Conservation (phyloP, 139 green algal species). For the Closterium sp. region DNA sequence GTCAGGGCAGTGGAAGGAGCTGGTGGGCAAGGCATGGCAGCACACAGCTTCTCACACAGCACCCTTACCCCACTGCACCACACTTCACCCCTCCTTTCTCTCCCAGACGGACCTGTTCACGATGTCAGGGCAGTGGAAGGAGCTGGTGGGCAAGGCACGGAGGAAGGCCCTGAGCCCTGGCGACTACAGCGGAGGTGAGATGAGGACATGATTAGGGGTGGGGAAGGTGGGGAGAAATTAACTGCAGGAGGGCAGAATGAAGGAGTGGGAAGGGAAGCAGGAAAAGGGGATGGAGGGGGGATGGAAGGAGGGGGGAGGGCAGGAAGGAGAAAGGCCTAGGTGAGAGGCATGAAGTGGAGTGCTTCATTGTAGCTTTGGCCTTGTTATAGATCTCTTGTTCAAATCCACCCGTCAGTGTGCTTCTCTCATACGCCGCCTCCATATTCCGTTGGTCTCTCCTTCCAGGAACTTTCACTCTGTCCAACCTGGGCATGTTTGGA, state of each 20-base stretch:
- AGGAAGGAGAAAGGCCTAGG: no score
- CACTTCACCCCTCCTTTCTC: not conserved
- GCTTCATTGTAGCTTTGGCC: no score
- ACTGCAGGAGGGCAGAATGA: no score
- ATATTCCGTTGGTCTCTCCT: not conserved
- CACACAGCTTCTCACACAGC: not conserved
- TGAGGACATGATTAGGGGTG: not conserved
- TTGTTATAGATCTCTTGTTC: no score
- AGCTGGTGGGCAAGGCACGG: constrained; percentile 84
- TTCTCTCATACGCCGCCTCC: not conserved
- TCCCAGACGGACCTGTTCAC: constrained; percentile 92
- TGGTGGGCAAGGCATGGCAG: not conserved
- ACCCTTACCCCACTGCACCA: not conserved
- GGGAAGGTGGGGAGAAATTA: not conserved
- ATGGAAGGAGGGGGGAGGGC: no score
- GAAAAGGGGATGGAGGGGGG: no score
- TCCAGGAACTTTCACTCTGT: constrained; percentile 93
- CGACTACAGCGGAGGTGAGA: constrained; percentile 46
- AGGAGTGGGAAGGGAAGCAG: no score
- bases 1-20: constrained; percentile 66
- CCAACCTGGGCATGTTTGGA: constrained; percentile 98
- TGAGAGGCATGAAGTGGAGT: no score
- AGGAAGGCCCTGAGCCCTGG: constrained; percentile 68
- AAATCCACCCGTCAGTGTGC: no score
- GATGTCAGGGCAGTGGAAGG: constrained; percentile 74